Evolutionary conservation across 345 rosid genomes (phyloP).

Genomic region (Clarkia xantiana): DNA sequence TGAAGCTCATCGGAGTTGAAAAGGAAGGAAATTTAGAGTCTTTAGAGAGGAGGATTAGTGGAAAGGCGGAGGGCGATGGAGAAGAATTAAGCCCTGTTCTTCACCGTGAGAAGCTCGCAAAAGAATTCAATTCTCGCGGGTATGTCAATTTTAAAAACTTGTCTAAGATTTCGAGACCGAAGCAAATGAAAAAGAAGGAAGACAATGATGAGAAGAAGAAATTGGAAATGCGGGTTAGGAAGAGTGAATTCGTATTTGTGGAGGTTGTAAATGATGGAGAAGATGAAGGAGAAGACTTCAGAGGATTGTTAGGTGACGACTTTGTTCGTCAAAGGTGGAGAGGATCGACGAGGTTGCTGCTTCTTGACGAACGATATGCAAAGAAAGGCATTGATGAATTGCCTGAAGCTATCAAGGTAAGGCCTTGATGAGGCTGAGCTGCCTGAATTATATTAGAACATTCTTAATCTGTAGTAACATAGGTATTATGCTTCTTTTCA

Average conservation of each 20-base stretch:
- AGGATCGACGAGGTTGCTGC: slow-evolving; percentile 76
- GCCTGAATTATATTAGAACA: too few species aligned
- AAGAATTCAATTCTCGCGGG: slow-evolving; percentile 50
- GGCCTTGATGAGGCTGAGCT: slow-evolving; percentile 4
- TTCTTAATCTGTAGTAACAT: background rate
- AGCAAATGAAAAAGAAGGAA: slow-evolving; percentile 31
- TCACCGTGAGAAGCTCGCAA: slow-evolving; percentile 48
- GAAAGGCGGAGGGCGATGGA: slow-evolving; percentile 37
- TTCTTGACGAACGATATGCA: slow-evolving; percentile 59
- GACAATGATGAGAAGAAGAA: slow-evolving; percentile 11
- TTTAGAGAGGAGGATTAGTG: slow-evolving; percentile 25
- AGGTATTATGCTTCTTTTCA: slow-evolving; percentile 9
- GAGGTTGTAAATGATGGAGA: slow-evolving; percentile 42
- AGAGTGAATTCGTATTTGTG: slow-evolving; percentile 32
- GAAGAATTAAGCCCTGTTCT: slow-evolving; percentile 39
- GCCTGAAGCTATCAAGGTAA: slow-evolving; percentile 86
- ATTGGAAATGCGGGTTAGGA: slow-evolving; percentile 17
- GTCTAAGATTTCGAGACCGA: slow-evolving; percentile 66
- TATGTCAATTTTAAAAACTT: slow-evolving; percentile 60
- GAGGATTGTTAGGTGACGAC: slow-evolving; percentile 55
- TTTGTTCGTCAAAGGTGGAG: slow-evolving; percentile 56
- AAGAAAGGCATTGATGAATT: slow-evolving; percentile 41
- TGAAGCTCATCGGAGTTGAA: slow-evolving; percentile 16
- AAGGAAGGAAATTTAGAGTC: slow-evolving; percentile 16
- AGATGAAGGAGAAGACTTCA: slow-evolving; percentile 34